Evolutionary conservation across 169 alveolate species (phyloP).

Genomic region (Plasmodium berghei): DNA sequence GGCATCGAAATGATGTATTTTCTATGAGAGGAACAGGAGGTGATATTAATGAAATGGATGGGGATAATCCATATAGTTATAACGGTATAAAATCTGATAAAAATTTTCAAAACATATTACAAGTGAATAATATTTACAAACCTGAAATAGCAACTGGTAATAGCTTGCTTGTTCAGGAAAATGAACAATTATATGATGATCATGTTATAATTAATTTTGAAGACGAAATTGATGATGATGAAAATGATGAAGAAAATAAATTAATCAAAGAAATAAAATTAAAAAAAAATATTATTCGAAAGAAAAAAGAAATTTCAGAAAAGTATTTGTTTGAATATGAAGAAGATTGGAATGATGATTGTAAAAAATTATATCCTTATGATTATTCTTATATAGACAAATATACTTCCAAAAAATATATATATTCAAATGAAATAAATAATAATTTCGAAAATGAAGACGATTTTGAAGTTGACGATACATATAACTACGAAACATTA

Average conservation of each 20-base stretch:
- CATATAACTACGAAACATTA: constrained; percentile 62
- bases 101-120: too few relatives aligned
- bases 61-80: too few relatives aligned
- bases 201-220: background rate
- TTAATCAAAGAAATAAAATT: constrained; percentile 63
- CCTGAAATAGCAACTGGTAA: too few relatives aligned
- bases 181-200: background rate
- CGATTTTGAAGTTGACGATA: constrained; percentile 51
- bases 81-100: too few relatives aligned
- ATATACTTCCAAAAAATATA: background rate
- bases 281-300: constrained; percentile 61
- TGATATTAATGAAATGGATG: too few relatives aligned
- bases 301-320: constrained; percentile 28
- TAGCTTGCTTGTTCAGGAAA: background rate
- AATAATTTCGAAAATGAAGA: constrained; percentile 3
- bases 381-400: background rate
- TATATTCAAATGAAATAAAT: background rate
- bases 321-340: background rate
- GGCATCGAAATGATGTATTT: too few relatives aligned
- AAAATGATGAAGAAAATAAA: constrained; percentile 74
- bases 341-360: background rate
- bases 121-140: too few relatives aligned
- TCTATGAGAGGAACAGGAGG: too few relatives aligned
- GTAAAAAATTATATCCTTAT: background rate
- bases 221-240: constrained; percentile 16